These are phyloP conservation scores for Actinomortierella ambigua DNA, from an alignment of 371 early-diverging fungal species.

Conservation along the genomic window DNA sequence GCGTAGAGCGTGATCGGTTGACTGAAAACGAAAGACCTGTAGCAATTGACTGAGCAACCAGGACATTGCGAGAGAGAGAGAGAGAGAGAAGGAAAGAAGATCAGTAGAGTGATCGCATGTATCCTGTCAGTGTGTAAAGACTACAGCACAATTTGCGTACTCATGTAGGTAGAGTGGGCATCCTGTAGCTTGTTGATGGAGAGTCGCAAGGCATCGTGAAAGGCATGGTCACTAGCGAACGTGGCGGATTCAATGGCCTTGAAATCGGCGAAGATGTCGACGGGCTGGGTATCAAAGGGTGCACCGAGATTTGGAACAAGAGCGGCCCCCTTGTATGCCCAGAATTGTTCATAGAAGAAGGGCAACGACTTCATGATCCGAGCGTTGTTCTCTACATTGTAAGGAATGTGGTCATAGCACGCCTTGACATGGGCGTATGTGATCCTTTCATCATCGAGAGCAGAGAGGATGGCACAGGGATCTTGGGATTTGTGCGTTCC, in stretches of 20 bases:
- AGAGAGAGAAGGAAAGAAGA: background rate
- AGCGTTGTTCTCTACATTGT: conserved; percentile 23
- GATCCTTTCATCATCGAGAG: conserved; percentile 6
- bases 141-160: conserved; percentile 5
- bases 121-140: no score
- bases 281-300: conserved; percentile 24
- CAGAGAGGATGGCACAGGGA: no score
- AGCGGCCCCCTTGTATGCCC: conserved; percentile 25
- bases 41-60: conserved; percentile 6
- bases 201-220: conserved; percentile 21
- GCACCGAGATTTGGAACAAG: conserved; percentile 9
- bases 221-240: conserved; percentile 9
- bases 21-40: conserved; percentile 4
- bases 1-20: conserved; percentile 15
- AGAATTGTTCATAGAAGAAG: conserved; percentile 18
- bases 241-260: no score
- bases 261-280: conserved; percentile 15
- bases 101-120: background rate
- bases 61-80: no score
- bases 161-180: conserved; percentile 35
- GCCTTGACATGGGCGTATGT: conserved; percentile 12
- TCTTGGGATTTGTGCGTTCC: no score
- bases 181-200: conserved; percentile 26
- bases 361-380: conserved; percentile 5
- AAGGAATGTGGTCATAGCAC: conserved; percentile 28